These are phyloP conservation scores for Pelargonium cotyledonis DNA, from an alignment of 441 rosid genomes.

Conservation along the genomic window DNA sequence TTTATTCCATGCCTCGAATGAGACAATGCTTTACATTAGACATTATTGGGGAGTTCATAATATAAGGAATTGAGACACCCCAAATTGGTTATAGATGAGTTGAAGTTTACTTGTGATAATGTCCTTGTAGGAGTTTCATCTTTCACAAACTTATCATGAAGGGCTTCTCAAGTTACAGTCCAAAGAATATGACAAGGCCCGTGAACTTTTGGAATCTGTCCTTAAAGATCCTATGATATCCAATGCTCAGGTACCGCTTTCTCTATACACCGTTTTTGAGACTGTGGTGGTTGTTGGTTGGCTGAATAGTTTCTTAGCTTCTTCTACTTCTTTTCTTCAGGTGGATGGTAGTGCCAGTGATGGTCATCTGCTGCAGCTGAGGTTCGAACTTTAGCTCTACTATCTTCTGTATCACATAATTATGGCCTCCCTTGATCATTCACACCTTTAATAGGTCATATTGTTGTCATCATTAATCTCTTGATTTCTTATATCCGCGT, in stretches of 20 bases:
- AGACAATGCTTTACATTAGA: no score
- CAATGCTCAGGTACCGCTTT: conserved; percentile 49
- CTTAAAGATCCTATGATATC: conserved; percentile 80
- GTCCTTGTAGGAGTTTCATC: conserved; percentile 72
- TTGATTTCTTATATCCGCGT: background rate
- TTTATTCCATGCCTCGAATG: no score
- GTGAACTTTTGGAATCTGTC: conserved; percentile 69
- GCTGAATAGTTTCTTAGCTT: conserved; percentile 6
- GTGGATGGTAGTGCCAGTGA: conserved; percentile 59
- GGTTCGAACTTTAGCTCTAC: conserved; percentile 34
- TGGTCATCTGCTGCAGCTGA: conserved; percentile 82
- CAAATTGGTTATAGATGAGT: background rate
- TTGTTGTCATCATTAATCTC: background rate
- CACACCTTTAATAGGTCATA: background rate
- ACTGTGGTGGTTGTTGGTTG: background rate
- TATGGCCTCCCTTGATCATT: background rate
- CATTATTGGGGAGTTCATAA: background rate
- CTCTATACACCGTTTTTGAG: background rate
- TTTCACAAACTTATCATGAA: conserved; percentile 81
- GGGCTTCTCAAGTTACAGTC: conserved; percentile 89
- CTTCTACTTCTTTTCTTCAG: conserved; percentile 32
- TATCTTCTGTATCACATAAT: conserved; percentile 1
- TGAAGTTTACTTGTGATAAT: background rate
- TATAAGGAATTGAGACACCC: background rate
- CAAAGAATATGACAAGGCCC: conserved; percentile 76